A percentile compares a stretch with the other conserved stretches of the same genome.
Evolutionary conservation across 495 filamentous ascomycete genomes (phyloP).

Genomic region (Podospora anserina): DNA sequence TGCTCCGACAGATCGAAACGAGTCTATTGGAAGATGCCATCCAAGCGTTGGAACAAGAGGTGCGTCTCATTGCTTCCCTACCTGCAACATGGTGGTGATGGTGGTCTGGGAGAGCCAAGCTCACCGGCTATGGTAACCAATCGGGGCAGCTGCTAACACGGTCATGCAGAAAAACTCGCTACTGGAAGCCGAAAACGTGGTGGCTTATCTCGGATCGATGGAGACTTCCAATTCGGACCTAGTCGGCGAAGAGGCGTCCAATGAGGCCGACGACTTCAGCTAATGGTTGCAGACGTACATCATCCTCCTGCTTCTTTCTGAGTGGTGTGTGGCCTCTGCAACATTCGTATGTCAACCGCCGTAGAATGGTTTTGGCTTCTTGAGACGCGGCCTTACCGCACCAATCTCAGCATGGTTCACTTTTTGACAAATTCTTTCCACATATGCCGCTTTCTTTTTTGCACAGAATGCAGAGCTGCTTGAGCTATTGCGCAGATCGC

Average conservation of each 20-base stretch:
- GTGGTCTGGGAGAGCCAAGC: not conserved
- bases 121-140: conserved; percentile 8
- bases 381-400: not conserved
- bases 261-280: conserved; percentile 48
- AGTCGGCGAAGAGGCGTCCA: conserved; percentile 37
- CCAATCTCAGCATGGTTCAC: not conserved
- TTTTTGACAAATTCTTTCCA: not conserved
- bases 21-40: conserved; percentile 54
- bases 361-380: not conserved
- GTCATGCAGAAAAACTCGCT: conserved; percentile 36
- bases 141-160: conserved; percentile 29
- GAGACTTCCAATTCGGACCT: conserved; percentile 37
- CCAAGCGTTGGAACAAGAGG: conserved; percentile 58
- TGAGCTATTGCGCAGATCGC: not conserved
- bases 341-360: conserved; percentile 7
- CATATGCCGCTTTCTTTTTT: not conserved
- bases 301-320: conserved; percentile 11
- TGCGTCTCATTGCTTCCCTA: conserved; percentile 36
- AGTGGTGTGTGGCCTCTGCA: not conserved
- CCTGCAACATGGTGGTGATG: not conserved
- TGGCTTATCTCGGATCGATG: conserved; percentile 46
- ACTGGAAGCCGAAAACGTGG: conserved; percentile 37
- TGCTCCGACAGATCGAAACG: conserved; percentile 58
- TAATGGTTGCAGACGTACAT: conserved; percentile 25
- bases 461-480: not conserved